A percentile compares a stretch with the other conserved stretches of the same genome.
Evolutionary conservation across 2,329 filamentous ascomycete genomes (phyloP).

Genomic region (Aspergillus uvarum): DNA sequence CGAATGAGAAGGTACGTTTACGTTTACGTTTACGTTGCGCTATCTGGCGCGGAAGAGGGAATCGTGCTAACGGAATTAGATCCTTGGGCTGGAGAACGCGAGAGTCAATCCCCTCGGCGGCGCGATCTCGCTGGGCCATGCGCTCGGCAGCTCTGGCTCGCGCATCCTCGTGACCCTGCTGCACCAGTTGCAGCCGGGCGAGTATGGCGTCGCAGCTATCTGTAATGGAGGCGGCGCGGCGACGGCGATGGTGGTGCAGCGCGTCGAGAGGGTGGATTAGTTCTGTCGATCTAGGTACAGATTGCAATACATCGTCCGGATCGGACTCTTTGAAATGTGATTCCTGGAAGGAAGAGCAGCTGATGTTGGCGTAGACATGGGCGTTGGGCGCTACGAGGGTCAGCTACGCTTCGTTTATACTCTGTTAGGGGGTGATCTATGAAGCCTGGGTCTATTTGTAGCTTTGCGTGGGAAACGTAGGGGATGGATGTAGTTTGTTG

Average conservation of each 20-base stretch:
- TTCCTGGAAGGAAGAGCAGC: too few relatives aligned
- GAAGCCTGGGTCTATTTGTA: too few relatives aligned
- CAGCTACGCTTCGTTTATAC: too few relatives aligned
- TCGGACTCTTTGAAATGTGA: too few relatives aligned
- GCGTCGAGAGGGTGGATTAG: constrained; percentile 56
- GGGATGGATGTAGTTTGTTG: too few relatives aligned
- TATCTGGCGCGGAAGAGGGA: not conserved
- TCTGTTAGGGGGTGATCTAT: too few relatives aligned
- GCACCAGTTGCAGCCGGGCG: constrained; percentile 85
- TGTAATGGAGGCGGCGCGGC: constrained; percentile 96
- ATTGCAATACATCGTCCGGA: too few relatives aligned
- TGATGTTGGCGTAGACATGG: too few relatives aligned
- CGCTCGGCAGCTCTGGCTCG: constrained; percentile 88
- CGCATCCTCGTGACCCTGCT: constrained; percentile 86
- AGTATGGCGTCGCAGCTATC: constrained; percentile 94
- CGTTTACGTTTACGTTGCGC: not conserved
- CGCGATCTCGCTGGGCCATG: constrained; percentile 88
- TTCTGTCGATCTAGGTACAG: too few relatives aligned
- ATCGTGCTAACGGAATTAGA: constrained; percentile 46
- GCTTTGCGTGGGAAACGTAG: too few relatives aligned
- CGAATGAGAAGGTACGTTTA: constrained; percentile 75
- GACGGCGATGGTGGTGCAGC: constrained; percentile 87
- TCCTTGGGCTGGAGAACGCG: constrained; percentile 74
- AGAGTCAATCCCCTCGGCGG: constrained; percentile 86
- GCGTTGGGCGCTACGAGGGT: too few relatives aligned